Percentiles rank a stretch among this genome's conserved stretches.
Conservation (phyloP, 179 eudicot species). For the Carnegiea gigantea region DNA sequence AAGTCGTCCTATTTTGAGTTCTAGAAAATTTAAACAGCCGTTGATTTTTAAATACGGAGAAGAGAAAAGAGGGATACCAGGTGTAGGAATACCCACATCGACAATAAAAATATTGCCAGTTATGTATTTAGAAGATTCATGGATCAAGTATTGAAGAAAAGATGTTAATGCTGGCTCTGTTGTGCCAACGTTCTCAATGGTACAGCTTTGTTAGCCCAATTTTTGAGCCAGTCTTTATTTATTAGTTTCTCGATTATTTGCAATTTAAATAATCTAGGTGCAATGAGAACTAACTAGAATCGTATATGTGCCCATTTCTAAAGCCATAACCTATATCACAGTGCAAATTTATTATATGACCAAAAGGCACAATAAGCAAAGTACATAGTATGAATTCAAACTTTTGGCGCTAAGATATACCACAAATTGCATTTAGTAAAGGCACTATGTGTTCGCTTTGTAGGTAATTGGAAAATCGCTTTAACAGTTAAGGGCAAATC, state of each 20-base stretch:
- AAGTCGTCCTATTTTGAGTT: no score
- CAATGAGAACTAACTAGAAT: slow-evolving; percentile 58
- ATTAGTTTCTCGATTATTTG: slow-evolving; percentile 51
- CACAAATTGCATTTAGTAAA: no score
- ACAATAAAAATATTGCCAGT: slow-evolving; percentile 64
- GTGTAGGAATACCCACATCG: slow-evolving; percentile 57
- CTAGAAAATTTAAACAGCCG: no score
- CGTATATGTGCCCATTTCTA: slow-evolving; percentile 49
- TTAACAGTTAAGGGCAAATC: no score
- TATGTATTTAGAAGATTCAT: slow-evolving; percentile 56
- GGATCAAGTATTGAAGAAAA: slow-evolving; percentile 60
- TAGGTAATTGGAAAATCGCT: no score
- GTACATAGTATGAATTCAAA: no score
- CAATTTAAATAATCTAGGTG: slow-evolving; percentile 61
- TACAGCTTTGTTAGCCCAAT: slow-evolving; percentile 30
- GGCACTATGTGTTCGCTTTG: no score
- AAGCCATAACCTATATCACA: slow-evolving; percentile 13
- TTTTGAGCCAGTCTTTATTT: slow-evolving; percentile 51
- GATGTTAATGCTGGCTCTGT: slow-evolving; percentile 68
- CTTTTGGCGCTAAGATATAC: no score
- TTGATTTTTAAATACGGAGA: slow-evolving; percentile 39
- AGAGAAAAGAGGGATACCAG: slow-evolving; percentile 66
- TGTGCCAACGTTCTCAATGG: slow-evolving; percentile 44
- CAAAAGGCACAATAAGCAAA: no score
- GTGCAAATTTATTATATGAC: no score